Conservation (phyloP, 208 protist genomes). For the Plasmodiophora brassicae region DNA sequence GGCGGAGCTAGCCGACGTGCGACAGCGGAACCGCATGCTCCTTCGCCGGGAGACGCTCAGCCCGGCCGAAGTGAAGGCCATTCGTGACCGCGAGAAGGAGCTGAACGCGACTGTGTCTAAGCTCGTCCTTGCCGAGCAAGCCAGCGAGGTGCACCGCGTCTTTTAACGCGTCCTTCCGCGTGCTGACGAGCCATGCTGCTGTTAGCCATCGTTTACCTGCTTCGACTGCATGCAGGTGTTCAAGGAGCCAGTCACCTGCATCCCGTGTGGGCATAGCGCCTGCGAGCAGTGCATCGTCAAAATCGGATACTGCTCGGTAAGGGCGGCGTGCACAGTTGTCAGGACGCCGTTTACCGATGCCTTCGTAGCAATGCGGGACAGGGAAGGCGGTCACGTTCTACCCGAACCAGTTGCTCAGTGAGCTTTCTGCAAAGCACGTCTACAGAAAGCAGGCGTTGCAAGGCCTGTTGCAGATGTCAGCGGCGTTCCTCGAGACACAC, state of each 20-base stretch:
- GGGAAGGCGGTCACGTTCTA: neutral
- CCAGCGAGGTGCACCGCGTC: neutral
- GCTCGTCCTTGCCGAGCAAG: neutral
- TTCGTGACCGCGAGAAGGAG: neutral
- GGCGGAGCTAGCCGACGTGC: neutral
- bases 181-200: neutral
- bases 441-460: neutral
- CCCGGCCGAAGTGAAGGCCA: neutral
- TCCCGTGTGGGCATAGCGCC: conserved; percentile 19
- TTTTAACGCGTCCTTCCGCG: neutral
- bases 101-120: neutral
- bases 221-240: conserved; percentile 7
- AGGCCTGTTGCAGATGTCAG: neutral
- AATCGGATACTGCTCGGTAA: neutral
- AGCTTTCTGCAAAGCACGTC: conserved; percentile 13
- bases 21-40: neutral
- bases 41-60: neutral
- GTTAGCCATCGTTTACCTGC: conserved; percentile 11
- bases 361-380: neutral
- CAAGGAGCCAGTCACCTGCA: conserved; percentile 13
- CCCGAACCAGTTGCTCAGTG: neutral
- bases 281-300: conserved; percentile 7
- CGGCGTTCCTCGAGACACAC: neutral
- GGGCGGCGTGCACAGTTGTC: too few species aligned
- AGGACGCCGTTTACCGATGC: too few species aligned